Evolutionary conservation across 345 rosid species (phyloP).

Genomic region (Linum trigynum): DNA sequence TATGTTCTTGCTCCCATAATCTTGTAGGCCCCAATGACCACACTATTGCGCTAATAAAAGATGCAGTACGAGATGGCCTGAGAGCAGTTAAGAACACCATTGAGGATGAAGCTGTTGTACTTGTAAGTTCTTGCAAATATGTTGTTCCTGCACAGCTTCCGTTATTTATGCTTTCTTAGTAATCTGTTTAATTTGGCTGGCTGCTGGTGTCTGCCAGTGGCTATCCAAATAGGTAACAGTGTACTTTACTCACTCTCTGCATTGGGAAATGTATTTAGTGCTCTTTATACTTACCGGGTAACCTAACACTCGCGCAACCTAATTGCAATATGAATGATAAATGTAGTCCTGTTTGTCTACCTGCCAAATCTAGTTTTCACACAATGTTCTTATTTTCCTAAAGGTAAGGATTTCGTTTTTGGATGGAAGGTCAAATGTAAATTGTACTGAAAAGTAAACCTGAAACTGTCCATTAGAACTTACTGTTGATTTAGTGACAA

Average conservation of each 20-base stretch:
- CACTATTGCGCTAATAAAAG: conserved; percentile 96
- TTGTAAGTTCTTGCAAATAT: conserved; percentile 36
- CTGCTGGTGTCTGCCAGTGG: not conserved
- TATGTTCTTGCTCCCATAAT: conserved; percentile 5
- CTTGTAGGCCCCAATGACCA: conserved; percentile 88
- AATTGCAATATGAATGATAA: not conserved
- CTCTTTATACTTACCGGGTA: not conserved
- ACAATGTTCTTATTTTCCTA: too few relatives aligned
- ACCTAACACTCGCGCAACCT: not conserved
- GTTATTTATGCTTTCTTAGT: not conserved
- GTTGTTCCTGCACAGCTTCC: not conserved
- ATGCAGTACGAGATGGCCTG: conserved; percentile 92
- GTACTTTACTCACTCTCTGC: not conserved
- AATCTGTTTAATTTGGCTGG: not conserved
- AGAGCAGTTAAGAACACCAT: conserved; percentile 90
- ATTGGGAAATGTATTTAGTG: not conserved
- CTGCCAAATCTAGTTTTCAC: not conserved
- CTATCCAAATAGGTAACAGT: not conserved
- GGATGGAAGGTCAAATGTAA: too few relatives aligned
- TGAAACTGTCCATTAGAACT: not conserved
- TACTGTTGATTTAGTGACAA: not conserved
- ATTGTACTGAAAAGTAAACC: not conserved
- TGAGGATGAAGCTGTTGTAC: conserved; percentile 84
- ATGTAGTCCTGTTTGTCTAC: not conserved
- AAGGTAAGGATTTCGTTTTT: too few relatives aligned